Base-by-base conservation (phyloP, 768 basidiomycete species). In the Psilocybe cubensis region DNA sequence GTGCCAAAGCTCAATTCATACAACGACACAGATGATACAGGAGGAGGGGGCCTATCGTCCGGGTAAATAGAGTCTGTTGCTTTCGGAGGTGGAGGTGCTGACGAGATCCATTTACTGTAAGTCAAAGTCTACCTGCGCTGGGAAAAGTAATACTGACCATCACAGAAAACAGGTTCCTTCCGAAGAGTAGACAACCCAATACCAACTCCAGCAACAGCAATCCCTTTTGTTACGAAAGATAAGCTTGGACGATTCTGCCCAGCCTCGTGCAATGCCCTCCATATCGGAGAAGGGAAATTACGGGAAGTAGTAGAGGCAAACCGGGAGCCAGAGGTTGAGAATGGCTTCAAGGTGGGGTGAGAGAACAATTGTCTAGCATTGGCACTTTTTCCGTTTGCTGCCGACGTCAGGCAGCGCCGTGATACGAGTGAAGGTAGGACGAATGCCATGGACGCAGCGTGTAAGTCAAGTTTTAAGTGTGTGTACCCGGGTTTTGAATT, bases 1-100 rank as follows among this genome's bases (percentile, higher is more conserved):
- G 94, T 92, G 10, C 96, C 96, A 68, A 98, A 98, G 0, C 87
- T 79, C 24, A 98, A 83, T 63, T 96, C 89, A 66, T 89, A 89
- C 18, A 85, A 56, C 53, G 87, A 91, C n/a, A 97, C 78, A 0
- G 85, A 80, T n/a, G 94, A 94, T 43, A 73, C 63, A 1, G 90
- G 89, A 3, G 81, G 87, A 12, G 85, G 82, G 0, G 83, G 83
- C 10, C 46, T 54, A 9, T 64, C 60, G 27, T 50, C 58, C 25
- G 54, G 51, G 29, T 65, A 48, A 21, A 52, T 42, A 44, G 54
- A 54, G 23, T 52, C 57, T 21, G 23, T 42, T 21, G 43, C 38
- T 33, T 56, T 57, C 5, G 43, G 7, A 12, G 52, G 41, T n/a
- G 28, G 46, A 41, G 56, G 57, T 11, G 54, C 54, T 56, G 49